phyloP scores from a whole-genome alignment of 2,329 filamentous ascomycete species.

The Neopestalotiopsis rosae region DNA sequence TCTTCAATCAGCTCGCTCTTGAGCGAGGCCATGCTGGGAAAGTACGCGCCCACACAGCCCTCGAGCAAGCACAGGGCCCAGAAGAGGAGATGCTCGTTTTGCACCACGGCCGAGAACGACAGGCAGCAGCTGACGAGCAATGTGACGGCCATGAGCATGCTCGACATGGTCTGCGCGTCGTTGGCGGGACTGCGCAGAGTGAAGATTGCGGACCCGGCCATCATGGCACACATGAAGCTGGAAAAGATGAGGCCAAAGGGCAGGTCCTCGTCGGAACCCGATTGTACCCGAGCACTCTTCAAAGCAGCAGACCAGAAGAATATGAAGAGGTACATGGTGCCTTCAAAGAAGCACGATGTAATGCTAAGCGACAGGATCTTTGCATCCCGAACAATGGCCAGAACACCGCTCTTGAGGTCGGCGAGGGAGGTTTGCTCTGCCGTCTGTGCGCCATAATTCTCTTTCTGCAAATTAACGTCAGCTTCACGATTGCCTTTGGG shows the following conservation, averaged over 20 bases:
- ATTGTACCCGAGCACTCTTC: constrained; percentile 41
- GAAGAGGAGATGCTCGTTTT: constrained; percentile 47
- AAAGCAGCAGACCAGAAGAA: constrained; percentile 67
- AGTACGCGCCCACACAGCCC: constrained; percentile 59
- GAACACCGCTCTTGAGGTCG: constrained; percentile 1
- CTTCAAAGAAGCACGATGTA: constrained; percentile 54
- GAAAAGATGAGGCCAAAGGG: constrained; percentile 36
- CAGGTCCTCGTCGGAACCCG: constrained; percentile 29
- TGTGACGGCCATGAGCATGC: constrained; percentile 36
- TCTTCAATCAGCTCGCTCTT: constrained; percentile 55
- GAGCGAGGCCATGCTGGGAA: constrained; percentile 56
- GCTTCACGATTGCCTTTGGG: not conserved
- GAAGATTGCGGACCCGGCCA: constrained; percentile 33
- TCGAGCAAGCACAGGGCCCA: constrained; percentile 61
- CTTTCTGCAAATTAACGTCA: constrained; percentile 1
- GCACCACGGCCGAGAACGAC: constrained; percentile 42
- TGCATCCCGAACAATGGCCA: constrained; percentile 10
- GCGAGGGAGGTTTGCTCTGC: not conserved
- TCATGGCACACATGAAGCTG: constrained; percentile 37
- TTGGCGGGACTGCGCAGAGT: constrained; percentile 24
- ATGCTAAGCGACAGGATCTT: constrained; percentile 11
- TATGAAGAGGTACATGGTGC: constrained; percentile 66
- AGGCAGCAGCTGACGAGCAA: constrained; percentile 37
- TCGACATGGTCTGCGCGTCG: constrained; percentile 27
- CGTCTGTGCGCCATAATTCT: constrained; percentile 15